phyloP scores from a whole-genome alignment of 2,329 filamentous ascomycete species.

The Fusarium metavorans region DNA sequence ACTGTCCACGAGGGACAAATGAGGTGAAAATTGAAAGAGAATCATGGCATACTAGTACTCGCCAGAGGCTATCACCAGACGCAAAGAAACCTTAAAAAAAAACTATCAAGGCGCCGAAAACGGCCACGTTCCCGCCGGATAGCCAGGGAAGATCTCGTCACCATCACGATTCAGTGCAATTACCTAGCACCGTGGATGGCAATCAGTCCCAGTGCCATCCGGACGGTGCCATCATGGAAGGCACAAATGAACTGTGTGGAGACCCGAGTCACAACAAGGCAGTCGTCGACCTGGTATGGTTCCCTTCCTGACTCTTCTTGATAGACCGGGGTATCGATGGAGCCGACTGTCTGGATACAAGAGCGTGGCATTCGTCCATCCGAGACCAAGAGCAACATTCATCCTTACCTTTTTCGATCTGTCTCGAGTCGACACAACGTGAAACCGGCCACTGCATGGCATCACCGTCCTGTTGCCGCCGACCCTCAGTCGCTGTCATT shows the following conservation, averaged over 20 bases:
- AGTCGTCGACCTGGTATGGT: constrained; percentile 20
- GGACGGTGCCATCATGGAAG: constrained; percentile 37
- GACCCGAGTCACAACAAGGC: constrained; percentile 5
- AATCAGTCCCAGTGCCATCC: constrained; percentile 8
- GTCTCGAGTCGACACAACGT: constrained; percentile 34
- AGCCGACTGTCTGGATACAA: constrained; percentile 26
- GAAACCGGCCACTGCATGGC: constrained; percentile 17
- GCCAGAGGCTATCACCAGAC: constrained; percentile 2
- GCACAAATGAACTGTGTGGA: constrained; percentile 30
- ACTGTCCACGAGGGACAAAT: constrained; percentile 24
- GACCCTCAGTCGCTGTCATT: constrained; percentile 12
- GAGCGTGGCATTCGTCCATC: constrained; percentile 35
- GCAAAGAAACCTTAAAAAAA: constrained; percentile 15
- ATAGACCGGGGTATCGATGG: constrained; percentile 23
- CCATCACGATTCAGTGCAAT: constrained; percentile 10
- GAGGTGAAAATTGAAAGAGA: constrained; percentile 13
- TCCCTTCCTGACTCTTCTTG: constrained; percentile 23
- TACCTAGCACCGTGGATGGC: constrained; percentile 8
- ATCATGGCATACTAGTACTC: constrained; percentile 37
- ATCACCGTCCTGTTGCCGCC: constrained; percentile 1
- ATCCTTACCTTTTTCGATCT: constrained; percentile 36
- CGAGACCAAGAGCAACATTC: constrained; percentile 20
- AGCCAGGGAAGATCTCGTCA: constrained; percentile 30
- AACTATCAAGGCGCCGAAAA: constrained; percentile 33
- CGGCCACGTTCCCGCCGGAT: constrained; percentile 36